phyloP scores from a whole-genome alignment of 176 grass and related monocot genomes.

The Carex myosuroides region DNA sequence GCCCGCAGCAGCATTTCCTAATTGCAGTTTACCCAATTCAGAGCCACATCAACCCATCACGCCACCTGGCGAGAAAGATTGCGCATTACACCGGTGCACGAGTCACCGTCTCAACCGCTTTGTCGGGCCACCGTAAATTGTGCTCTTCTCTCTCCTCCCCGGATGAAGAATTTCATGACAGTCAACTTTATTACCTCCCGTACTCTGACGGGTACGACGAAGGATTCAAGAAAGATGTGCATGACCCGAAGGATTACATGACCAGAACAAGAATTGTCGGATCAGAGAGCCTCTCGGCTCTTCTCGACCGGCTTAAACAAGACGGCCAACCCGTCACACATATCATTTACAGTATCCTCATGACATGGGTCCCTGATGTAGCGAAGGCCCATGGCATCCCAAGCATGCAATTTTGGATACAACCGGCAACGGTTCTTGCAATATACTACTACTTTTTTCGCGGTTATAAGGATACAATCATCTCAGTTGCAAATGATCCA shows the following conservation, averaged over 20 bases:
- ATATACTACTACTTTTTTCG: conserved; percentile 49
- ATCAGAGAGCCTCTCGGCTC: conserved; percentile 16
- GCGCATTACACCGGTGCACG: conserved; percentile 10
- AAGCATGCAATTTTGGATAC: conserved; percentile 48
- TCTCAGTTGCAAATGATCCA: conserved; percentile 4
- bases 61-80: conserved; percentile 47
- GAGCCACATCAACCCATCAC: conserved; percentile 66
- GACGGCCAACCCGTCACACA: conserved; percentile 27
- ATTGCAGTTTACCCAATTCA: conserved; percentile 39
- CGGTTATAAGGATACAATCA: conserved; percentile 30
- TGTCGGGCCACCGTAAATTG: conserved; percentile 44
- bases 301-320: conserved; percentile 24
- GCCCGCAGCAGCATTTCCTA: conserved; percentile 38
- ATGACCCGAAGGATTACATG: conserved; percentile 22
- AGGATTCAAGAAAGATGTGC: conserved; percentile 6
- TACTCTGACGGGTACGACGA: conserved; percentile 55
- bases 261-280: not conserved
- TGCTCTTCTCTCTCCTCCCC: conserved; percentile 3
- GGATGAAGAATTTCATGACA: conserved; percentile 24
- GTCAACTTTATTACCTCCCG: conserved; percentile 27
- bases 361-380: conserved; percentile 45
- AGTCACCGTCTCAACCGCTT: conserved; percentile 46
- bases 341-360: conserved; percentile 36
- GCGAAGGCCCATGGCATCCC: conserved; percentile 29
- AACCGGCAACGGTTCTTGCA: conserved; percentile 46